Evolutionary conservation across 345 rosid genomes (phyloP).

Genomic region (Linum lewisii): DNA sequence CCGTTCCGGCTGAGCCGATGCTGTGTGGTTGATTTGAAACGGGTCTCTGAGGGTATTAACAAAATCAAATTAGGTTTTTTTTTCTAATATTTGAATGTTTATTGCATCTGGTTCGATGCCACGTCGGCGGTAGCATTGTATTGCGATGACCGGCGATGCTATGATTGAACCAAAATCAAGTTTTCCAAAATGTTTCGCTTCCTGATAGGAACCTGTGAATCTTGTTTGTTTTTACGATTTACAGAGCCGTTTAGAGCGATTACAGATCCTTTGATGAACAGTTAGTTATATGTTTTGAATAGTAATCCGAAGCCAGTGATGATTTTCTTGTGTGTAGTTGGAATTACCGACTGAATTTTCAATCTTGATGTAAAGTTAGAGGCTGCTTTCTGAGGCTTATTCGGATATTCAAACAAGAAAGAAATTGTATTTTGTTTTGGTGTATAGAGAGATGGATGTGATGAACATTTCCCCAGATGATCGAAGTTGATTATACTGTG

Average conservation of each 20-base stretch:
- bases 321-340: conserved; percentile 31
- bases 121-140: conserved; percentile 42
- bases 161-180: conserved; percentile 38
- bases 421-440: background rate
- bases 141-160: conserved; percentile 53
- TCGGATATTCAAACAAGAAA: background rate
- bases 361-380: conserved; percentile 24
- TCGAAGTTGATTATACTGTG: background rate
- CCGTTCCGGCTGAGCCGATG: conserved; percentile 7
- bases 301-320: conserved; percentile 32
- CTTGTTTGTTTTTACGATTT: conserved; percentile 19
- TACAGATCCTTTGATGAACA: conserved; percentile 25
- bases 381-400: conserved; percentile 21
- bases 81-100: background rate
- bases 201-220: conserved; percentile 60
- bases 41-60: conserved; percentile 42
- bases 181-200: conserved; percentile 30
- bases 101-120: conserved; percentile 30
- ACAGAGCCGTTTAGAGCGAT: conserved; percentile 57
- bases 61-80: background rate
- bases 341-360: conserved; percentile 81
- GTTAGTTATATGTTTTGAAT: background rate
- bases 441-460: background rate
- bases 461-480: background rate
- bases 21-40: conserved; percentile 46